Evolutionary conservation across 2,329 filamentous ascomycete genomes (phyloP), one percentile per base, ranked within the genome.

Genomic region (Nemania sp.): DNA sequence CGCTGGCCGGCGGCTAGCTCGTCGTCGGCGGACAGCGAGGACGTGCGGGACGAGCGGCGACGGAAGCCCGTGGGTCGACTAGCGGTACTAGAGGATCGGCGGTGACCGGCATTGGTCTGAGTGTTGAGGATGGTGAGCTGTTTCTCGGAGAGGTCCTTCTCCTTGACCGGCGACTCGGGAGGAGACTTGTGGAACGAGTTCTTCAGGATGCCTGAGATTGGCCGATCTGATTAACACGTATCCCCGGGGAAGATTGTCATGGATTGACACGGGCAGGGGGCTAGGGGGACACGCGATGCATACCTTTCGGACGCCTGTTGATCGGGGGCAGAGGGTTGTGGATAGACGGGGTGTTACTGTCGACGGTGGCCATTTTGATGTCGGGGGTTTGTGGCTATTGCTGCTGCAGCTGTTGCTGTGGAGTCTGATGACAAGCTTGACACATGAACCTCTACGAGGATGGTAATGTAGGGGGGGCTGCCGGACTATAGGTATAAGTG

Each of bases 91-190:
- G 91, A 95, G 18, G 90, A 94, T 63, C 91, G 89, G 53, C 91
- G 90, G 67, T 90, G 90, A 35, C 95, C 95, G 47, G 95, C 92
- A 80, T 99, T 99, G 74, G 91, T 87, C 64, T 97, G 86, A 0
- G 95, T 99, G 78, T 99, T 99, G 75, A 93, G 88, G 62, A 98
- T 86, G 3, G 92, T 96, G 69, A 97, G 82, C 73, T 98, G 95
- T 78, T 96, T 95, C 67, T 92, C 89, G 3, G 86, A 86, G 68
- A 87, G 67, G 74, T 86, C 76, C 69, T 80, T 74, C 68, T 80
- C 78, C 68, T 78, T 72, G 59, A 81, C 71, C 71, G 83, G 68
- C 75, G 84, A 68, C 76, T 82, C 63, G 74, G 83, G 81, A 18
- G 87, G 83, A 32, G 86, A 84, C 60, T 83, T 81, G 69, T 84